Evolutionary conservation across 306 rosid genomes (phyloP).

Genomic region (Vigna nakashimae): DNA sequence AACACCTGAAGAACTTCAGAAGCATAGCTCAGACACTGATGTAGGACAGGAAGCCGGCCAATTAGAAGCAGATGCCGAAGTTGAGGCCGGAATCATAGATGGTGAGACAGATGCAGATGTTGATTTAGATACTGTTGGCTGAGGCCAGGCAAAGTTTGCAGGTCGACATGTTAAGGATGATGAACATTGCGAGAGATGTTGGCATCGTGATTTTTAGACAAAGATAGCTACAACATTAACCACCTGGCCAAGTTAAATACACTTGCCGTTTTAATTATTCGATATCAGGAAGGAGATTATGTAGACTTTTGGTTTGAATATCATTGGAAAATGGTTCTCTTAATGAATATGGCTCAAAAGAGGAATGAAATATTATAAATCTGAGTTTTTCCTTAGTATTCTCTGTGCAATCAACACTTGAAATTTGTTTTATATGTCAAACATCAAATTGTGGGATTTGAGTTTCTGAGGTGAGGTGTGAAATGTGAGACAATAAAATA

Average conservation of each 20-base stretch:
- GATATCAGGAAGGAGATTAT: constrained; percentile 3
- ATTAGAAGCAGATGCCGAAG: constrained; percentile 84
- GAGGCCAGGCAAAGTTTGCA: constrained; percentile 30
- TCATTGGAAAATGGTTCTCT: constrained; percentile 11
- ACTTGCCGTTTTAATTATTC: neutral
- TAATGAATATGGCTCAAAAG: neutral
- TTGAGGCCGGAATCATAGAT: constrained; percentile 80
- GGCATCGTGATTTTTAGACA: constrained; percentile 11
- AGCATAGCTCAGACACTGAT: constrained; percentile 81
- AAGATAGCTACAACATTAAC: constrained; percentile 27
- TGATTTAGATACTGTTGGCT: constrained; percentile 73
- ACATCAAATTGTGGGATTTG: neutral
- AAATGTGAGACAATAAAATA: neutral
- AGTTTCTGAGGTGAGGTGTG: neutral
- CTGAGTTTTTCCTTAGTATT: neutral
- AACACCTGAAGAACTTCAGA: constrained; percentile 75
- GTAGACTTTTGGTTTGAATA: neutral
- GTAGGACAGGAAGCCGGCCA: constrained; percentile 84
- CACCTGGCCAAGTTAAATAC: constrained; percentile 2
- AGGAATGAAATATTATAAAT: constrained; percentile 19
- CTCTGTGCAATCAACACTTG: constrained; percentile 5
- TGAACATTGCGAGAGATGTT: constrained; percentile 22
- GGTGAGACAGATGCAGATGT: constrained; percentile 82
- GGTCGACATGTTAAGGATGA: constrained; percentile 8
- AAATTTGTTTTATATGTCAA: neutral